Conservation (phyloP, 768 basidiomycete species). For the Dioszegia hungarica region DNA sequence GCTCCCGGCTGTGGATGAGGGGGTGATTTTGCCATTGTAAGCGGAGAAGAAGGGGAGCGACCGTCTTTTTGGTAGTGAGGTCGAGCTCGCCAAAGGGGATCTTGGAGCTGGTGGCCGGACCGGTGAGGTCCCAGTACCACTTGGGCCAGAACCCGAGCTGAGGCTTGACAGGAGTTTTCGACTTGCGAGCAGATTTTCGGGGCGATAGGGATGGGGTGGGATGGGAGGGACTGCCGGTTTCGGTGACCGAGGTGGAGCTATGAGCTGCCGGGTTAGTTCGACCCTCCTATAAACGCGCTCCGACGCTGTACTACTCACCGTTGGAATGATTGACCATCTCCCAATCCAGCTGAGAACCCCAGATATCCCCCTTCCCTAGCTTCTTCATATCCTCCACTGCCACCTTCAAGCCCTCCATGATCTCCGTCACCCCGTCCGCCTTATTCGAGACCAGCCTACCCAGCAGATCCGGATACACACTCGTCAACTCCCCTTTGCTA, state of each 20-base stretch:
- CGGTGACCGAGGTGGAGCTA: not conserved
- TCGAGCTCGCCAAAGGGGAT: conserved; percentile 62
- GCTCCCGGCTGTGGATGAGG: conserved; percentile 73
- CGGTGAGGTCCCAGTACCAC: conserved; percentile 85
- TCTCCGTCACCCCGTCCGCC: conserved; percentile 9
- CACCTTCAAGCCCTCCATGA: conserved; percentile 17
- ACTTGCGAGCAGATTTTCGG: not conserved
- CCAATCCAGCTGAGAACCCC: conserved; percentile 39
- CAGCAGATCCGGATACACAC: conserved; percentile 23
- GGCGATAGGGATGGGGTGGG: not conserved
- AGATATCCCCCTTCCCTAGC: conserved; percentile 12
- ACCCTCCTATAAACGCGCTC: no score
- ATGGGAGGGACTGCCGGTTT: not conserved
- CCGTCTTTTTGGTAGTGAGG: conserved; percentile 73
- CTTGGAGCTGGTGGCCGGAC: conserved; percentile 15
- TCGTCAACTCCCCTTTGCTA: conserved; percentile 21
- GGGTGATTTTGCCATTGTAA: conserved; percentile 85
- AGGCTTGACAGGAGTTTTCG: not conserved
- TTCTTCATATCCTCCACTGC: conserved; percentile 19
- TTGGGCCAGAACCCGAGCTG: conserved; percentile 66
- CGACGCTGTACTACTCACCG: no score
- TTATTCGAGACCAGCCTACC: not conserved
- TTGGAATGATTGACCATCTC: not conserved
- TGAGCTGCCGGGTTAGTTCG: no score
- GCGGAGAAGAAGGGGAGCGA: conserved; percentile 76